These are phyloP conservation scores for Chaetomidium leptoderma DNA, from an alignment of 495 filamentous ascomycete genomes.

Conservation along the genomic window DNA sequence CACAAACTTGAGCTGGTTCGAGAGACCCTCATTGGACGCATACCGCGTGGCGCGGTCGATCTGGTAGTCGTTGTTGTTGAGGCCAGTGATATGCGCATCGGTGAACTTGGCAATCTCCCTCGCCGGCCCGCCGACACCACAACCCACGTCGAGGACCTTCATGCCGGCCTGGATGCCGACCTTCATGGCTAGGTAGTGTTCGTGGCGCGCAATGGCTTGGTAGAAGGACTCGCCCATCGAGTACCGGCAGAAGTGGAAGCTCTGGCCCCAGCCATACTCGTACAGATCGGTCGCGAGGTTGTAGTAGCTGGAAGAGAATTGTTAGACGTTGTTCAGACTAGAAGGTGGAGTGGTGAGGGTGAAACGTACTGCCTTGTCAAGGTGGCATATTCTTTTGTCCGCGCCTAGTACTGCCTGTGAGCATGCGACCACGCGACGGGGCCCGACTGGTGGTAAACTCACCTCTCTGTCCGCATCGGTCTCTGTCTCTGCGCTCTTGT, in stretches of 20 bases:
- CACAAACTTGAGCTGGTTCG: slow-evolving; percentile 76
- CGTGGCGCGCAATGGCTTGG: slow-evolving; percentile 94
- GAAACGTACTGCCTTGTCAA: slow-evolving; percentile 81
- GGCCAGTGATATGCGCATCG: slow-evolving; percentile 78
- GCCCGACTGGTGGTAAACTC: slow-evolving; percentile 20
- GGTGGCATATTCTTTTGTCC: slow-evolving; percentile 88
- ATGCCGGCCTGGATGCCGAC: slow-evolving; percentile 82
- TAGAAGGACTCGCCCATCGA: slow-evolving; percentile 80
- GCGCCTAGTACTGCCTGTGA: slow-evolving; percentile 50
- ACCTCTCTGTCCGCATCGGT: slow-evolving; percentile 77
- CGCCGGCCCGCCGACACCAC: slow-evolving; percentile 96
- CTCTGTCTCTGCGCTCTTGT: slow-evolving; percentile 78
- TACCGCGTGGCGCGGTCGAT: slow-evolving; percentile 90
- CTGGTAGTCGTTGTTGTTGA: slow-evolving; percentile 99
- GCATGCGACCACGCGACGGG: slow-evolving; percentile 3
- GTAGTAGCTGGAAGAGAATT: slow-evolving; percentile 66
- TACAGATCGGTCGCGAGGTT: slow-evolving; percentile 97
- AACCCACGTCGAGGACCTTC: slow-evolving; percentile 94
- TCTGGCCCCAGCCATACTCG: slow-evolving; percentile 93
- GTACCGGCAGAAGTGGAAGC: slow-evolving; percentile 98
- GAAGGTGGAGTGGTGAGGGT: background rate
- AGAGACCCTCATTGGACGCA: slow-evolving; percentile 73
- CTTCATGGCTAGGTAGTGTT: slow-evolving; percentile 93
- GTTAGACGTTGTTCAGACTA: slow-evolving; percentile 8
- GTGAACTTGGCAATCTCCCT: slow-evolving; percentile 96